Conservation (phyloP, 805 yeast species). For the Vanderwaltozyma polyspora region DNA sequence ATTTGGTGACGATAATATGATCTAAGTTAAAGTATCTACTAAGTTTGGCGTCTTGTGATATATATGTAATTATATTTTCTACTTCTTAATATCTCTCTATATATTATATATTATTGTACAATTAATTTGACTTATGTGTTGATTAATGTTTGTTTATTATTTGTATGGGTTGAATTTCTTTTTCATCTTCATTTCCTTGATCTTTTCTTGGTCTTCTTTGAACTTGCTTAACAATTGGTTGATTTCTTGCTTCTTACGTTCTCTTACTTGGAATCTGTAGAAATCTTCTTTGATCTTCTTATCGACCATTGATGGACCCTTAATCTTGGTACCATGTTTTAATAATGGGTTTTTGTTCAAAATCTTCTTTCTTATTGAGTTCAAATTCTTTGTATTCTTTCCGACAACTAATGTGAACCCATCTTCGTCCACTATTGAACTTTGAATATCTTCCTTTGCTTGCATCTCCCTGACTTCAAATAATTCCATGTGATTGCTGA, state of each 20-base stretch:
- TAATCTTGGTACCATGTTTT: constrained; percentile 19
- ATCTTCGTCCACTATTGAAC: constrained; percentile 72
- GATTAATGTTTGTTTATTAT: too few species aligned
- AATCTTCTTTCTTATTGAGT: constrained; percentile 25
- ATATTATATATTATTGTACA: neutral
- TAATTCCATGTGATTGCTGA: constrained; percentile 48
- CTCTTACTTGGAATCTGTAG: constrained; percentile 92
- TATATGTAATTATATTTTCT: neutral
- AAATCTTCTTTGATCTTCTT: constrained; percentile 74
- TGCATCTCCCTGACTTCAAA: constrained; percentile 64
- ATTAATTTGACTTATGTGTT: neutral
- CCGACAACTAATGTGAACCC: constrained; percentile 90
- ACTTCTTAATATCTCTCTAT: neutral
- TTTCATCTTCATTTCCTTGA: constrained; percentile 65
- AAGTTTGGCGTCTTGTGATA: neutral
- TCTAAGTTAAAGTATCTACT: constrained; percentile 4
- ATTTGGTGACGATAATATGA: constrained; percentile 40
- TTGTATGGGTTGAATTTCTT: constrained; percentile 79
- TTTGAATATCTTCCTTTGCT: constrained; percentile 43
- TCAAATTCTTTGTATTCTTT: constrained; percentile 67
- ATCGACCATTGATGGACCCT: constrained; percentile 36
- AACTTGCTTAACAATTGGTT: constrained; percentile 73
- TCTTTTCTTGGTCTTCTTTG: constrained; percentile 82
- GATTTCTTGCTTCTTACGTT: constrained; percentile 85
- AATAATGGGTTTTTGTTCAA: constrained; percentile 25